Conservation (phyloP, 2,329 filamentous ascomycete species). For the Myrmaecium sp. region DNA sequence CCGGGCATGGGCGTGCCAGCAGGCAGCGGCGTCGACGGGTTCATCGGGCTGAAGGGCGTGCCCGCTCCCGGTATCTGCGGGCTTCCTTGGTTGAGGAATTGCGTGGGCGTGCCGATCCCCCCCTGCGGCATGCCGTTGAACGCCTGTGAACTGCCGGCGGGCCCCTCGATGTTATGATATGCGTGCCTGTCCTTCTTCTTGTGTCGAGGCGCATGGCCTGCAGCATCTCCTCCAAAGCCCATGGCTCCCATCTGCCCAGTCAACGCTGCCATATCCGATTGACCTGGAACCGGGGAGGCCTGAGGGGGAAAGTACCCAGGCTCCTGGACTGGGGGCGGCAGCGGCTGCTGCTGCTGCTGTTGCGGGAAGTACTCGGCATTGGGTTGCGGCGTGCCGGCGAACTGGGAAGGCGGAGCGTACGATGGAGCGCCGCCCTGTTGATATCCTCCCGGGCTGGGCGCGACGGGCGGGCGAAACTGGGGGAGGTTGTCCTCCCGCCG, state of each 20-base stretch:
- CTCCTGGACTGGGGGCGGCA: too few species aligned
- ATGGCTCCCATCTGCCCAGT: conserved; percentile 64
- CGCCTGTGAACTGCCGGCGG: conserved; percentile 47
- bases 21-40: conserved; percentile 18
- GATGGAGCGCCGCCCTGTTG: conserved; percentile 22
- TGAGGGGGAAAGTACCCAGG: conserved; percentile 28
- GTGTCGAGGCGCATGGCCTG: conserved; percentile 31
- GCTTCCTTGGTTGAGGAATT: conserved; percentile 37
- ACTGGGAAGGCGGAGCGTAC: conserved; percentile 15
- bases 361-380: conserved; percentile 7
- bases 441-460: conserved; percentile 26
- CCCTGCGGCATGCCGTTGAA: conserved; percentile 51
- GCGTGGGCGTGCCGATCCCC: conserved; percentile 36
- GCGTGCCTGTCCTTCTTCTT: conserved; percentile 95
- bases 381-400: conserved; percentile 13
- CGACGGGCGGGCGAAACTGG: conserved; percentile 24
- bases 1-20: conserved; percentile 16
- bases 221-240: conserved; percentile 41
- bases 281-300: conserved; percentile 10
- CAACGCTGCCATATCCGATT: conserved; percentile 27
- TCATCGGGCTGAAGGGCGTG: conserved; percentile 32
- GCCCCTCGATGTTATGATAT: conserved; percentile 68
- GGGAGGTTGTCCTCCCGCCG: conserved; percentile 13
- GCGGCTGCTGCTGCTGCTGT: conserved; percentile 19
- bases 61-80: conserved; percentile 46